Evolutionary conservation across 129 eudicot species (phyloP), one percentile per base, ranked within the genome.

Genomic region (Artemisia tridentata): DNA sequence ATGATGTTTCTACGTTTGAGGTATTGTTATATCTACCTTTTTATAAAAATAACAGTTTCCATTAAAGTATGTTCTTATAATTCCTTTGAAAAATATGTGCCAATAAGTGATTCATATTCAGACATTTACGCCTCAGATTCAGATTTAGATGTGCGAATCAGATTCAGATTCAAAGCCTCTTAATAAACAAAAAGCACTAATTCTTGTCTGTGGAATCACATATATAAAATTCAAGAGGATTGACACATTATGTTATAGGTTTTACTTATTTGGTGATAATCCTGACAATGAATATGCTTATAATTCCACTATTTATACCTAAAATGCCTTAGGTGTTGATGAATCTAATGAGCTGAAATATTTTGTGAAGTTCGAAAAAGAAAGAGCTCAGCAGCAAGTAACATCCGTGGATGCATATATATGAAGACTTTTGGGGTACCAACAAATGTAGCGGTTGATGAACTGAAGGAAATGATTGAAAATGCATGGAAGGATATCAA

Each of bases 401-500:
- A 21, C 46, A 20, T 34, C 46, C 1, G 67, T 72, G 52, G 59
- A 72, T 18, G 47, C 56, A 18, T 72, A 58, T 72, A 58, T 29
- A 46, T 45, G 76, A 58, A 60, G 47, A 17, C 34, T 43, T 60
- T 58, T 25, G 68, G 76, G 29, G 68, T 72, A 15, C 19, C 68
- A 2, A 67, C 59, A 23, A 20, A 58, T 23, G 60, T 58, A 20
- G 67, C 68, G 19, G 17, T 58, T 16, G 59, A 54, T 21, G 68
- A 72, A 34, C 38, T 43, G 17, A 8, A 58, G 58, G 11, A 72
- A 59, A 72, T 52, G 46, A 46, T 72, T 14, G 68, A 72, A 58
- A 21, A 72, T 60, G 48, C 68, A 20, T 72, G 76, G 76, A 72
- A 72, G 48, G 76, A 43, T 60, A 46, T 72, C 5, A 72, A 72